A percentile compares a stretch with the other conserved stretches of the same genome.
phyloP scores from a whole-genome alignment of 2,329 filamentous ascomycete genomes.

The Hypoxylon sp. region DNA sequence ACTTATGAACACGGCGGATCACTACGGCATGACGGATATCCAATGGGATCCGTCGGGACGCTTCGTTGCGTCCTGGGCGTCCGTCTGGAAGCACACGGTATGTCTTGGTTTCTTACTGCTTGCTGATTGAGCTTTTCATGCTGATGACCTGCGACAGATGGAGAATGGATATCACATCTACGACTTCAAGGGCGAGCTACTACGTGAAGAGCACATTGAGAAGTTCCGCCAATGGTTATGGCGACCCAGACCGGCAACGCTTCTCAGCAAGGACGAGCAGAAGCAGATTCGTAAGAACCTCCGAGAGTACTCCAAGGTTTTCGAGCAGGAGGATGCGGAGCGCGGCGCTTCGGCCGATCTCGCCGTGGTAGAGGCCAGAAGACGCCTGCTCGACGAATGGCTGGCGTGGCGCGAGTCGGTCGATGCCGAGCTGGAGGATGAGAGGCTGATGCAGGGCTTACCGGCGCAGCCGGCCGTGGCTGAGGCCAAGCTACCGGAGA shows the following conservation, averaged over 20 bases:
- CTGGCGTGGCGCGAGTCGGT: conserved; percentile 79
- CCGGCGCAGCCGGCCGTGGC: conserved; percentile 70
- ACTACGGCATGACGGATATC: conserved; percentile 97
- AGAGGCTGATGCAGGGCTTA: conserved; percentile 72
- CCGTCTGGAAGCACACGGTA: conserved; percentile 95
- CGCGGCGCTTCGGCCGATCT: conserved; percentile 93
- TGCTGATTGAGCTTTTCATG: not conserved
- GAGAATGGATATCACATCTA: conserved; percentile 99
- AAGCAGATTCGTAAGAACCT: conserved; percentile 98
- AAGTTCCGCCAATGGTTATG: conserved; percentile 98
- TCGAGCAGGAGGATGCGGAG: conserved; percentile 94
- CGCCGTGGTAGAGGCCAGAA: conserved; percentile 88
- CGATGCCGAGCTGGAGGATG: conserved; percentile 74
- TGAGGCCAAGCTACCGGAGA: conserved; percentile 65
- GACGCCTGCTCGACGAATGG: conserved; percentile 88
- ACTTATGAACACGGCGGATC: conserved; percentile 90
- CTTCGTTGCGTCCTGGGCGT: conserved; percentile 92
- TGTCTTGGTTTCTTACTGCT: conserved; percentile 48
- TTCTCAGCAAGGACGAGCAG: conserved; percentile 96
- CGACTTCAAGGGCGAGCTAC: conserved; percentile 89
- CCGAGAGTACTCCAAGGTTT: conserved; percentile 91
- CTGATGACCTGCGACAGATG: conserved; percentile 69
- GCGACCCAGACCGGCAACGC: conserved; percentile 89
- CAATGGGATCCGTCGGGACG: conserved; percentile 98
- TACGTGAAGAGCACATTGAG: conserved; percentile 90